Evolutionary conservation across 2,329 filamentous ascomycete genomes (phyloP).

Genomic region (Aspergillus latus): DNA sequence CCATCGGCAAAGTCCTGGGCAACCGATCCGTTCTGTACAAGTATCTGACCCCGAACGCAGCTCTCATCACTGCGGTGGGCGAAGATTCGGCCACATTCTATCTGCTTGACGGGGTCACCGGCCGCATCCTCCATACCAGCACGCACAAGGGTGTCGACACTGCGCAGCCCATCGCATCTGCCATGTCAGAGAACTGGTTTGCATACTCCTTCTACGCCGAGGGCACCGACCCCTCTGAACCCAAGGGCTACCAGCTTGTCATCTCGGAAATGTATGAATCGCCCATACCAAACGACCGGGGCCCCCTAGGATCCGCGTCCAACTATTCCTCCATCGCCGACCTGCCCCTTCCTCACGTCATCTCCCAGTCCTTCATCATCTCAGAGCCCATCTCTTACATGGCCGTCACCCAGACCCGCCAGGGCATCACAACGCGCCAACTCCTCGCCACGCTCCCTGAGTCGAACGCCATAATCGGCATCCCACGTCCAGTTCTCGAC

Average conservation of each 20-base stretch:
- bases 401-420: constrained; percentile 81
- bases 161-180: constrained; percentile 70
- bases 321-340: constrained; percentile 77
- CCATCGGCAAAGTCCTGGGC: constrained; percentile 89
- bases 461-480: constrained; percentile 71
- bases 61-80: constrained; percentile 70
- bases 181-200: constrained; percentile 93
- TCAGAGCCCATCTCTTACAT: constrained; percentile 76
- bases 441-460: constrained; percentile 76
- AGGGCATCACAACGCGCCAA: constrained; percentile 84
- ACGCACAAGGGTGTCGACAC: constrained; percentile 73
- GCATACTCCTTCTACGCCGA: constrained; percentile 74
- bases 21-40: constrained; percentile 96
- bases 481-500: constrained; percentile 77
- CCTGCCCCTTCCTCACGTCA: constrained; percentile 66
- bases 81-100: constrained; percentile 68
- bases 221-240: constrained; percentile 45
- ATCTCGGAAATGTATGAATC: constrained; percentile 92
- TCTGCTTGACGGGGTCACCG: constrained; percentile 82
- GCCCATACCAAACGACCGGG: constrained; percentile 76
- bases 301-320: constrained; percentile 65
- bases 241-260: constrained; percentile 83
- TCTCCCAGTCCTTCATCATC: constrained; percentile 79
- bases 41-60: constrained; percentile 85
- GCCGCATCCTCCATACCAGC: constrained; percentile 71